Evolutionary conservation across 225 moss, liverwort and hornwort genomes (phyloP), one percentile per base, ranked within the genome.

Genomic region (Pseudoscleropodium purum): DNA sequence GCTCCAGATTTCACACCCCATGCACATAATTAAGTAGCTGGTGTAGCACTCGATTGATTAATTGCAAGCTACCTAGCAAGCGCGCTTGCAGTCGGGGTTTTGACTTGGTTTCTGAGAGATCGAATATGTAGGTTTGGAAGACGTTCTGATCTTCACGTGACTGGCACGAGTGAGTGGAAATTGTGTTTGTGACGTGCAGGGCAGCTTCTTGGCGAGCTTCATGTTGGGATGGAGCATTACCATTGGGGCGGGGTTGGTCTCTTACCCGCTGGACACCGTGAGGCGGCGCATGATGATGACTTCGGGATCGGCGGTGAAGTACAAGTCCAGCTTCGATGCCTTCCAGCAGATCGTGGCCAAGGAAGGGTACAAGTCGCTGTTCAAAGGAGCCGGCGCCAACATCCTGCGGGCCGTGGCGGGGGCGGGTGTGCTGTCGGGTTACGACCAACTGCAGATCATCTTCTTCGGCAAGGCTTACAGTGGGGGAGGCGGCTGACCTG

Each of bases 201-300:
- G 94, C 34, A 97, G 91, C 75, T 97, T 97, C 89, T 89, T 93
- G 1, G 97, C 97, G 6, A 97, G 97, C 90, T 97, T 97, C 88
- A 91, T 97, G 87, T 77, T 97, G 59, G 97, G 97, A 20, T 96
- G 96, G 97, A 93, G 91, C 36, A 95, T 97, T 86, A 97, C 97
- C 87, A 97, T 95, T 30, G 88, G 90, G 20, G 97, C 97, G 57
- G 96, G 96, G 36, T 87, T 96, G 87, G 93, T 93, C 24, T 96
- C 97, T 36, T 97, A 97, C 90, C 97, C 97, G 60, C 85, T 97
- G 56, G 97, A 97, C 89, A 97, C 96, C 30, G 95, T 96, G 84
- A 90, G 97, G 86, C 95, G 95, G 65, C 94, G 96, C 45, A 97
- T 97, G 96, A 97, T 97, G 97, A 97, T 97, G 97, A 97, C 96